Percentiles rank a stretch among this genome's conserved stretches.
These are phyloP conservation scores for Cladophialophora psammophila DNA, from an alignment of 2,329 filamentous ascomycete genomes.

Conservation along the genomic window DNA sequence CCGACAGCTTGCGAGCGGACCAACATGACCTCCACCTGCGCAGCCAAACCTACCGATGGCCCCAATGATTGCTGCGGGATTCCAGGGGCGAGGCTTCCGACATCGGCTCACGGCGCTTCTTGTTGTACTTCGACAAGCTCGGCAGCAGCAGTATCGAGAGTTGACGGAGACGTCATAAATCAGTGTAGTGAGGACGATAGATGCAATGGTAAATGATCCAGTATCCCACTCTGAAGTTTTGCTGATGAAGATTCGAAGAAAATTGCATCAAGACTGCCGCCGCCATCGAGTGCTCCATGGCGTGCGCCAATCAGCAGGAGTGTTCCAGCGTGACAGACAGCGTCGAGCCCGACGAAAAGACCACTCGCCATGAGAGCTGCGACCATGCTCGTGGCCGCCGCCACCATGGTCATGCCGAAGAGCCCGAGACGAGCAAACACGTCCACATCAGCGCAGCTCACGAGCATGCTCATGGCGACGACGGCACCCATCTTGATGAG, in stretches of 20 bases:
- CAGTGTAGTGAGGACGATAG: slow-evolving; percentile 26
- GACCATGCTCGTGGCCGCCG: not conserved
- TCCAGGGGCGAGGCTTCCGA: not conserved
- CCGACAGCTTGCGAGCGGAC: not conserved
- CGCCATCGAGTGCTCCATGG: slow-evolving; percentile 25
- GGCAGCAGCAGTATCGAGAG: not conserved
- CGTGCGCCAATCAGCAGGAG: slow-evolving; percentile 11
- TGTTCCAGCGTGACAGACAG: slow-evolving; percentile 4
- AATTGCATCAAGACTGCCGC: slow-evolving; percentile 30
- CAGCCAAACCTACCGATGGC: not conserved
- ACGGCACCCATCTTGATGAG: slow-evolving; percentile 32
- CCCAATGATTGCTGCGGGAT: slow-evolving; percentile 1
- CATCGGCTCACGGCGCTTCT: not conserved
- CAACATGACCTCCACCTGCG: not conserved
- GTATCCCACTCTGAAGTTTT: not conserved
- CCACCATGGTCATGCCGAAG: slow-evolving; percentile 3
- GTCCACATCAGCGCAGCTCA: slow-evolving; percentile 21
- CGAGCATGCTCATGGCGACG: slow-evolving; percentile 35
- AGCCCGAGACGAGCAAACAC: not conserved
- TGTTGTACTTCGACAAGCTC: not conserved
- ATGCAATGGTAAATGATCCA: slow-evolving; percentile 25
- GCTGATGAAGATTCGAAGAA: slow-evolving; percentile 25
- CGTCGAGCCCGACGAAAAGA: slow-evolving; percentile 7
- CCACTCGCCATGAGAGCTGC: slow-evolving; percentile 3
- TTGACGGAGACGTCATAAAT: slow-evolving; percentile 1